Evolutionary conservation across 352 stramenopile genomes (phyloP).

Genomic region (Phytophthora pseudosyringae): DNA sequence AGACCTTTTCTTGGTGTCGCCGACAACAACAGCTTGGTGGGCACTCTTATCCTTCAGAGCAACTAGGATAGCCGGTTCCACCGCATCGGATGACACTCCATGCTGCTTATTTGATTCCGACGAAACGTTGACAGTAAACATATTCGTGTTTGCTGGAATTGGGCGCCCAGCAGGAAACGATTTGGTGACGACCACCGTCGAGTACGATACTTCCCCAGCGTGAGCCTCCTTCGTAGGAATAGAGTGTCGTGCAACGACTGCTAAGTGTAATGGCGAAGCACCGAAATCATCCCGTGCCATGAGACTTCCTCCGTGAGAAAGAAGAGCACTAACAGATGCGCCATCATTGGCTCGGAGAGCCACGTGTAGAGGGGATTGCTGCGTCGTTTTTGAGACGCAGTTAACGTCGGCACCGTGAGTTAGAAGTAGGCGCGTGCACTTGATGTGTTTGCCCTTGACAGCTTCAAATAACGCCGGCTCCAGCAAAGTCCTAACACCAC

Average conservation of each 20-base stretch:
- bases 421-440: slow-evolving; percentile 50
- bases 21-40: slow-evolving; percentile 49
- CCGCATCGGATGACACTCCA: slow-evolving; percentile 4
- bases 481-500: slow-evolving; percentile 42
- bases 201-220: slow-evolving; percentile 66
- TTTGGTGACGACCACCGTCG: slow-evolving; percentile 26
- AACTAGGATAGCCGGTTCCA: slow-evolving; percentile 57
- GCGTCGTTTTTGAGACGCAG: slow-evolving; percentile 45
- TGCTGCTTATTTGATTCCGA: slow-evolving; percentile 13
- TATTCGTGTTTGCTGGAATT: slow-evolving; percentile 17
- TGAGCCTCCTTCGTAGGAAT: slow-evolving; percentile 58
- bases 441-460: slow-evolving; percentile 40
- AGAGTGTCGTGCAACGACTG: slow-evolving; percentile 50
- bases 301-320: slow-evolving; percentile 57
- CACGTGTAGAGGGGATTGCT: slow-evolving; percentile 59
- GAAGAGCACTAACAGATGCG: slow-evolving; percentile 46
- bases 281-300: slow-evolving; percentile 45
- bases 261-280: slow-evolving; percentile 54
- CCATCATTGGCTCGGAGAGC: slow-evolving; percentile 51
- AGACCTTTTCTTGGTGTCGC: slow-evolving; percentile 54
- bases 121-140: slow-evolving; percentile 17
- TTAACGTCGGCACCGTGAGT: slow-evolving; percentile 47
- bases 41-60: slow-evolving; percentile 55
- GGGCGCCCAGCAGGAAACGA: slow-evolving; percentile 18
- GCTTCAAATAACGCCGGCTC: slow-evolving; percentile 56